A percentile compares a stretch with the other conserved stretches of the same genome.
phyloP scores from a whole-genome alignment of 306 rosid genomes.

The Albizia julibrissin region DNA sequence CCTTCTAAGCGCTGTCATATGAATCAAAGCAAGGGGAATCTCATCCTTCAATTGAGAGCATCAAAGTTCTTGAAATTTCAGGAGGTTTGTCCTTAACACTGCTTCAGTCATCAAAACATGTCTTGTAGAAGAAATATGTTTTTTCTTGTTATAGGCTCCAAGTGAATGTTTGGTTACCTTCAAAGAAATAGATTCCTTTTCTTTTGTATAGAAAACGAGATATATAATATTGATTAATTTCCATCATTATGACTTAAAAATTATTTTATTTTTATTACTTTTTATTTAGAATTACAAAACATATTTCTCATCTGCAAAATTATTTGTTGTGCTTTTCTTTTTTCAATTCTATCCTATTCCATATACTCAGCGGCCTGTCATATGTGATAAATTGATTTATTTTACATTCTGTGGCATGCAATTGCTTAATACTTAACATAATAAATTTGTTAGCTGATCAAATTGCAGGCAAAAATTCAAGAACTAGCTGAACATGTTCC shows the following conservation, averaged over 20 bases:
- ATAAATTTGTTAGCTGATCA: constrained; percentile 28
- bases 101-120: constrained; percentile 17
- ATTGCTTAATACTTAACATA: constrained; percentile 13
- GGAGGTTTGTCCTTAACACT: constrained; percentile 58
- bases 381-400: constrained; percentile 9
- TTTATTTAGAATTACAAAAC: neutral
- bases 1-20: constrained; percentile 79
- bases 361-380: neutral
- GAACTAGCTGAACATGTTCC: constrained; percentile 98
- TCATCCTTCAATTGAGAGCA: constrained; percentile 92
- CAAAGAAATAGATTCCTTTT: neutral
- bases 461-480: constrained; percentile 93
- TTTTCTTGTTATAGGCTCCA: neutral
- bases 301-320: neutral
- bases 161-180: neutral
- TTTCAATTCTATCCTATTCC: neutral
- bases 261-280: neutral
- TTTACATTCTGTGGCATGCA: constrained; percentile 20
- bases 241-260: neutral
- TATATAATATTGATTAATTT: neutral
- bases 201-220: neutral
- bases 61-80: constrained; percentile 97
- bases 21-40: constrained; percentile 74
- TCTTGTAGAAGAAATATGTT: constrained; percentile 2
- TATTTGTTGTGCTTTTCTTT: neutral